Conservation (phyloP, 441 rosid genomes). For the Adansonia rubrostipa region DNA sequence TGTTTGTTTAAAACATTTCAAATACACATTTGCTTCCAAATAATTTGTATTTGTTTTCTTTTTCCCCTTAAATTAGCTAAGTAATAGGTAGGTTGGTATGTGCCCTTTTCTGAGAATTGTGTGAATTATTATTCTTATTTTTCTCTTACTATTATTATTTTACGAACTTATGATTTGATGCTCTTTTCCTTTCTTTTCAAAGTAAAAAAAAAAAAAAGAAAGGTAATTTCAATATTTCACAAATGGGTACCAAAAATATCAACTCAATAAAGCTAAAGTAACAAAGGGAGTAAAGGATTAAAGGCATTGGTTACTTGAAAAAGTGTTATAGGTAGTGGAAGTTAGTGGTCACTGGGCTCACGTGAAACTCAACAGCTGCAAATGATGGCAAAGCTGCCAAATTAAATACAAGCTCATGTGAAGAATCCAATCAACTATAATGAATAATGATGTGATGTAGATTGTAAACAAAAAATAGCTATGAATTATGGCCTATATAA, state of each 20-base stretch:
- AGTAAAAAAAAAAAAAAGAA: too few species aligned
- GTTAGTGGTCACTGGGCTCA: background rate
- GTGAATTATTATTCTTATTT: background rate
- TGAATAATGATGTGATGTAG: too few species aligned
- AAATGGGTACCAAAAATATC: too few species aligned
- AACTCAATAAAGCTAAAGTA: background rate
- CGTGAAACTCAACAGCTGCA: background rate
- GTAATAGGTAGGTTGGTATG: too few species aligned
- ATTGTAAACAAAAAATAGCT: too few species aligned
- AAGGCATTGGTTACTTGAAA: background rate
- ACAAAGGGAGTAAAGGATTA: background rate
- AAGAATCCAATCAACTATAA: background rate
- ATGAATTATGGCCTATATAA: background rate
- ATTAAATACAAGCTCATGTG: background rate
- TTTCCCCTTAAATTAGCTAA: too few species aligned
- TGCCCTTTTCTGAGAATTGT: background rate
- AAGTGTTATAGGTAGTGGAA: background rate
- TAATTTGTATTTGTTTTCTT: too few species aligned
- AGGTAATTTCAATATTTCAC: too few species aligned
- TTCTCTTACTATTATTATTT: background rate
- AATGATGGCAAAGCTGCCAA: too few species aligned
- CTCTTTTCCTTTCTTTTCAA: background rate
- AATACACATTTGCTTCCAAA: background rate
- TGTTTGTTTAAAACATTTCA: background rate
- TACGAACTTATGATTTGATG: background rate